A percentile compares a stretch with the other conserved stretches of the same genome.
Conservation (phyloP, 805 yeast species). For the Yamadazyma takamatsuzukensis region DNA sequence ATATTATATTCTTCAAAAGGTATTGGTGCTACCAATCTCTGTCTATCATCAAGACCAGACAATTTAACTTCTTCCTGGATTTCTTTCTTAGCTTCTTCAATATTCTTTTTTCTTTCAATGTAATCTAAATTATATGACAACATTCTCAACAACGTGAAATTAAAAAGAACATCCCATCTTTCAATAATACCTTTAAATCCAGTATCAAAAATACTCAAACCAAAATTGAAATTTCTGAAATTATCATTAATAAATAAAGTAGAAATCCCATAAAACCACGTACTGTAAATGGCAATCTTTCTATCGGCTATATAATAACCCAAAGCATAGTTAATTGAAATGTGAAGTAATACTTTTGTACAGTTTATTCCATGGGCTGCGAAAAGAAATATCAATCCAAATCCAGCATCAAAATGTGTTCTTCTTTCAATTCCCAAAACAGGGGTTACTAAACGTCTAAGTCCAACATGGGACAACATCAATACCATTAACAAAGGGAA, state of each 20-base stretch:
- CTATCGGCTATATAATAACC: slow-evolving; percentile 36
- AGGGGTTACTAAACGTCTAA: slow-evolving; percentile 39
- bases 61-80: slow-evolving; percentile 9
- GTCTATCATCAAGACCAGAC: slow-evolving; percentile 49
- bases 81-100: slow-evolving; percentile 10
- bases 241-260: slow-evolving; percentile 75
- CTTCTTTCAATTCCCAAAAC: slow-evolving; percentile 29
- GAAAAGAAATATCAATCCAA: slow-evolving; percentile 65
- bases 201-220: slow-evolving; percentile 54
- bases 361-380: slow-evolving; percentile 80
- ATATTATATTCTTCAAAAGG: slow-evolving; percentile 57
- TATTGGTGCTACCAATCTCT: slow-evolving; percentile 61
- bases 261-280: slow-evolving; percentile 81
- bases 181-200: slow-evolving; percentile 71
- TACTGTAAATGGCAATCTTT: slow-evolving; percentile 35
- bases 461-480: slow-evolving; percentile 47
- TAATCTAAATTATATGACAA: slow-evolving; percentile 82
- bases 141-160: slow-evolving; percentile 81
- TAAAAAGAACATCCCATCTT: slow-evolving; percentile 95
- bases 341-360: slow-evolving; percentile 57
- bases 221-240: slow-evolving; percentile 52
- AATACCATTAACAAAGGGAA: slow-evolving; percentile 58
- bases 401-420: slow-evolving; percentile 63
- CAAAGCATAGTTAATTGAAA: slow-evolving; percentile 50
- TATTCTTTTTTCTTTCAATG: slow-evolving; percentile 35